phyloP scores from a whole-genome alignment of 169 alveolate genomes.

The Plasmodium chabaudi region DNA sequence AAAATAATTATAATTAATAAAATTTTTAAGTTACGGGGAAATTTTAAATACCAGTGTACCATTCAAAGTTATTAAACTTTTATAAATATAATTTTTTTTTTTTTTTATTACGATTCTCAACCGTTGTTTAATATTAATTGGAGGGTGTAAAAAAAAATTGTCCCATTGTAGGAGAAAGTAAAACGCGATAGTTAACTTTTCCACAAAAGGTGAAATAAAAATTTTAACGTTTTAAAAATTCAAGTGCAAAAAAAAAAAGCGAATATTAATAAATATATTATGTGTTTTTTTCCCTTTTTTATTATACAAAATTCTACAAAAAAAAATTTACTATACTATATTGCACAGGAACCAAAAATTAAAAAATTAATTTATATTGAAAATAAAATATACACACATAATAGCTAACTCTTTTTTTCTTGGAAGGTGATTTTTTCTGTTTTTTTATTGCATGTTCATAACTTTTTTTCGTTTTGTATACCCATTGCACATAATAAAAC shows the following conservation, averaged over 20 bases:
- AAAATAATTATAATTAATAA: slow-evolving; percentile 10
- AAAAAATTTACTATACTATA: slow-evolving; percentile 23
- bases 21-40: slow-evolving; percentile 13
- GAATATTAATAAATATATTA: slow-evolving; percentile 17
- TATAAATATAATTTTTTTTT: slow-evolving; percentile 11
- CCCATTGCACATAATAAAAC: slow-evolving; percentile 1
- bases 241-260: slow-evolving; percentile 42
- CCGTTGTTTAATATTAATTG: slow-evolving; percentile 3
- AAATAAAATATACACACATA: slow-evolving; percentile 40
- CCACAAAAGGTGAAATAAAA: slow-evolving; percentile 9
- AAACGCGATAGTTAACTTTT: slow-evolving; percentile 31
- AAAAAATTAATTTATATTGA: slow-evolving; percentile 10
- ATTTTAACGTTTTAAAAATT: slow-evolving; percentile 3
- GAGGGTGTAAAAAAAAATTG: slow-evolving; percentile 16
- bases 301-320: slow-evolving; percentile 16
- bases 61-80: slow-evolving; percentile 23
- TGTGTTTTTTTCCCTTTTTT: slow-evolving; percentile 5
- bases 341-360: slow-evolving; percentile 21
- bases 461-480: slow-evolving; percentile 31
- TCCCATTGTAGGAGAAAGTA: slow-evolving; percentile 22
- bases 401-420: slow-evolving; percentile 50
- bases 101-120: slow-evolving; percentile 7
- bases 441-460: slow-evolving; percentile 52
- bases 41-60: slow-evolving; percentile 47
- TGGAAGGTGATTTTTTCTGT: slow-evolving; percentile 3